phyloP scores from a whole-genome alignment of 2,329 filamentous ascomycete genomes.

The Neonectria coccinea region DNA sequence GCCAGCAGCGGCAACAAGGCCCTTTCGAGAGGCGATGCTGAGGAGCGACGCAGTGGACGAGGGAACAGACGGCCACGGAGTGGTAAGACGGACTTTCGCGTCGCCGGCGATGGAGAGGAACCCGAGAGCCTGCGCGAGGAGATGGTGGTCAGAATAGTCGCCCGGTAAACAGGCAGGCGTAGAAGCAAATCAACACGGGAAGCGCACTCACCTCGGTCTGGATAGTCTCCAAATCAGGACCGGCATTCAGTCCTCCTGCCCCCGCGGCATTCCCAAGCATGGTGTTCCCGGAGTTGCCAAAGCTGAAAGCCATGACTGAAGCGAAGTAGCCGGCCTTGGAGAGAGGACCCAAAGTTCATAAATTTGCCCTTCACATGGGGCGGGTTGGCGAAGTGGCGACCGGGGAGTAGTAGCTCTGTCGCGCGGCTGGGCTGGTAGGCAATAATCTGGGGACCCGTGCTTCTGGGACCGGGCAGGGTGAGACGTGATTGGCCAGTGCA shows the following conservation, averaged over 20 bases:
- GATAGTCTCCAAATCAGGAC: constrained; percentile 79
- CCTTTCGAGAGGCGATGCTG: constrained; percentile 81
- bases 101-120: constrained; percentile 86
- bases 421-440: constrained; percentile 31
- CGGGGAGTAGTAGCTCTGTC: constrained; percentile 36
- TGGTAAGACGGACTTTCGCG: constrained; percentile 83
- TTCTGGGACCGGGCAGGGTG: constrained; percentile 14
- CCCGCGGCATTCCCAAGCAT: constrained; percentile 56
- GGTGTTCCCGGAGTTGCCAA: constrained; percentile 61
- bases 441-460: constrained; percentile 42
- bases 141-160: constrained; percentile 39
- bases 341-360: constrained; percentile 44
- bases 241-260: constrained; percentile 56
- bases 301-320: constrained; percentile 73
- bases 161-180: constrained; percentile 10
- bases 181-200: constrained; percentile 26
- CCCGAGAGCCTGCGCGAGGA: constrained; percentile 70
- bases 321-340: constrained; percentile 51
- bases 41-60: constrained; percentile 84
- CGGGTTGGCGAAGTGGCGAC: constrained; percentile 28
- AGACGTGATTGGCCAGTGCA: constrained; percentile 40
- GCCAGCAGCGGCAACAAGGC: constrained; percentile 87
- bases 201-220: constrained; percentile 76
- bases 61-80: constrained; percentile 82
- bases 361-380: constrained; percentile 44